Percentiles rank a stretch among this genome's conserved stretches.
Evolutionary conservation across 495 filamentous ascomycete species (phyloP).

Genomic region (Hypoxylon trugodes): DNA sequence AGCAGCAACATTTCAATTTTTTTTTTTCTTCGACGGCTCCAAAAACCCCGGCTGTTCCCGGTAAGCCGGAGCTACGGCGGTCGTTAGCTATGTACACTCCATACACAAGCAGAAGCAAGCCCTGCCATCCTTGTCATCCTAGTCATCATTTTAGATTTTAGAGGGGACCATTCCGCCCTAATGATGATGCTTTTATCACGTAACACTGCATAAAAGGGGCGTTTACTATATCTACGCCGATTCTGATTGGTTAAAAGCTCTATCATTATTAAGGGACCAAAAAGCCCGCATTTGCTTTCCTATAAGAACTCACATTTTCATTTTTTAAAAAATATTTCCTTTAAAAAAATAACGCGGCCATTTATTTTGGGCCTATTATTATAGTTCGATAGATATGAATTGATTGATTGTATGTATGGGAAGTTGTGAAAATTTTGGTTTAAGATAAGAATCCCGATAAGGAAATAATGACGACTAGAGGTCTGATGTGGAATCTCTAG

Average conservation of each 20-base stretch:
- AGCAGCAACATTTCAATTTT: conserved; percentile 29
- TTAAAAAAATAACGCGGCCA: neutral
- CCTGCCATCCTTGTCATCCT: too few relatives aligned
- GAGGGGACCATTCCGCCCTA: conserved; percentile 37
- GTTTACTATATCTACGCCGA: conserved; percentile 10
- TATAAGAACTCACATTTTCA: neutral
- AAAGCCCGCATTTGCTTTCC: conserved; percentile 31
- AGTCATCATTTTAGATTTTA: too few relatives aligned
- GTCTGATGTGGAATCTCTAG: conserved; percentile 9
- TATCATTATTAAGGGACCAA: conserved; percentile 2
- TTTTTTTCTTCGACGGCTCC: conserved; percentile 32
- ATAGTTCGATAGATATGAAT: neutral
- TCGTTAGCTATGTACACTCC: too few relatives aligned
- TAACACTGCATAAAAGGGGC: conserved; percentile 31
- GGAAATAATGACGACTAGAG: too few relatives aligned
- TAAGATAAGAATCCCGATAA: too few relatives aligned
- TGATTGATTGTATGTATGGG: neutral
- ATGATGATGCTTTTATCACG: conserved; percentile 37
- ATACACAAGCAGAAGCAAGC: too few relatives aligned
- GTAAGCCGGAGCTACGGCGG: conserved; percentile 43
- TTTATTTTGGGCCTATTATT: neutral
- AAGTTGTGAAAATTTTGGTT: too few relatives aligned
- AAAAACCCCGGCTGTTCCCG: conserved; percentile 45
- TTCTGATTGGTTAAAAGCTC: conserved; percentile 24
- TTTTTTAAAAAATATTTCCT: too few relatives aligned